Conservation (phyloP, 352 stramenopile species). For the Pythium oligandrum region DNA sequence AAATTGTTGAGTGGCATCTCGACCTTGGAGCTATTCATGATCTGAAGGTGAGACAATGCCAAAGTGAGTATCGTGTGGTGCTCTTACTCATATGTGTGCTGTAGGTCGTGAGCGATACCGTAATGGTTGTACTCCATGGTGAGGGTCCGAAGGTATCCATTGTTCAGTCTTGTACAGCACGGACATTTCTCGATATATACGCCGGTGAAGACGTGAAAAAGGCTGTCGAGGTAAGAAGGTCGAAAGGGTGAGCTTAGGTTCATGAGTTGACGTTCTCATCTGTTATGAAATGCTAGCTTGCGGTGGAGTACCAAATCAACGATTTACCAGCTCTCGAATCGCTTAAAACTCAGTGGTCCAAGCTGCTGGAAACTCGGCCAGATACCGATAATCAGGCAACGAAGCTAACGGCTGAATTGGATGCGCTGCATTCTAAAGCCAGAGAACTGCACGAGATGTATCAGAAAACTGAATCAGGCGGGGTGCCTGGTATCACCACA, state of each 20-base stretch:
- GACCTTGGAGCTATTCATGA: constrained; percentile 84
- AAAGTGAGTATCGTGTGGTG: neutral
- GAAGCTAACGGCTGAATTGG: constrained; percentile 39
- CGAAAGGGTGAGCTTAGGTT: constrained; percentile 1
- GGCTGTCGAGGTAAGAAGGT: constrained; percentile 48
- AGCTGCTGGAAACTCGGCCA: constrained; percentile 10
- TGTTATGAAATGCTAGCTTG: constrained; percentile 38
- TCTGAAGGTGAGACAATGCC: constrained; percentile 46
- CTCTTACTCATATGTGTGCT: neutral
- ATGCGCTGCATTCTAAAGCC: constrained; percentile 22
- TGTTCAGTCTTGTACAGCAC: constrained; percentile 62
- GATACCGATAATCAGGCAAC: constrained; percentile 14
- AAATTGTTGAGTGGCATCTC: constrained; percentile 86
- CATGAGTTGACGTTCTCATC: constrained; percentile 2
- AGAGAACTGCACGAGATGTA: constrained; percentile 41
- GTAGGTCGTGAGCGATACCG: constrained; percentile 66
- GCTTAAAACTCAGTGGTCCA: constrained; percentile 52
- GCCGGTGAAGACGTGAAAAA: constrained; percentile 49
- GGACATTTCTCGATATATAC: constrained; percentile 75
- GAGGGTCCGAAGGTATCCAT: constrained; percentile 68
- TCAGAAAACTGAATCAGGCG: constrained; percentile 17
- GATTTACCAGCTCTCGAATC: constrained; percentile 44
- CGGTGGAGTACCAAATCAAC: constrained; percentile 68
- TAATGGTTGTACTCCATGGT: constrained; percentile 68
- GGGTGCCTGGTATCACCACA: constrained; percentile 1